Conservation (phyloP, 2,329 filamentous ascomycete species). For the Sporothrix inflata region DNA sequence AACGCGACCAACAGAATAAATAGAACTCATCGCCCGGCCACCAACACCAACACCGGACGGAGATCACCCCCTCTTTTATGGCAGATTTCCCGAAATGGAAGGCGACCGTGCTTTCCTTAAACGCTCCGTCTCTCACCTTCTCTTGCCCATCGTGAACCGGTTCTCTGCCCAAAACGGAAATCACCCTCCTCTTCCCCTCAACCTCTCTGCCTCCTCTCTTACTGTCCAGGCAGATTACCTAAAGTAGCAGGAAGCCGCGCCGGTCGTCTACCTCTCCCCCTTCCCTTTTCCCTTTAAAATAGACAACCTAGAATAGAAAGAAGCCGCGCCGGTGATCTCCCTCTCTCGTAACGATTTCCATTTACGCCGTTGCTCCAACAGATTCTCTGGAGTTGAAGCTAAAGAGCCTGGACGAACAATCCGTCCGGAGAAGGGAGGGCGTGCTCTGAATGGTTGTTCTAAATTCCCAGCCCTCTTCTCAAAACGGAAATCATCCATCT, state of each 20-base stretch:
- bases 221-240: background rate
- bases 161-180: background rate
- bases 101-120: background rate
- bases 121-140: background rate
- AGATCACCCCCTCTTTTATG: background rate
- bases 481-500: background rate
- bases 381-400: no score
- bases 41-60: background rate
- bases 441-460: background rate
- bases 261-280: background rate
- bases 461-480: background rate
- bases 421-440: background rate
- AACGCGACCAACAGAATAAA: background rate
- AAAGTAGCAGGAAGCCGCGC: conserved; percentile 6
- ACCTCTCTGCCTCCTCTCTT: background rate
- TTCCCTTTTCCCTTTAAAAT: no score
- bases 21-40: background rate
- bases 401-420: no score
- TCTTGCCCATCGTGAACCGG: background rate
- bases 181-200: background rate
- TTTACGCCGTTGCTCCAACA: background rate
- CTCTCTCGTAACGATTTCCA: background rate
- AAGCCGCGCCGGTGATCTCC: background rate
- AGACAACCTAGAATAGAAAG: background rate
- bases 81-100: background rate